Evolutionary conservation across 768 basidiomycete genomes (phyloP).

Genomic region (Melanogaster broomeanus): DNA sequence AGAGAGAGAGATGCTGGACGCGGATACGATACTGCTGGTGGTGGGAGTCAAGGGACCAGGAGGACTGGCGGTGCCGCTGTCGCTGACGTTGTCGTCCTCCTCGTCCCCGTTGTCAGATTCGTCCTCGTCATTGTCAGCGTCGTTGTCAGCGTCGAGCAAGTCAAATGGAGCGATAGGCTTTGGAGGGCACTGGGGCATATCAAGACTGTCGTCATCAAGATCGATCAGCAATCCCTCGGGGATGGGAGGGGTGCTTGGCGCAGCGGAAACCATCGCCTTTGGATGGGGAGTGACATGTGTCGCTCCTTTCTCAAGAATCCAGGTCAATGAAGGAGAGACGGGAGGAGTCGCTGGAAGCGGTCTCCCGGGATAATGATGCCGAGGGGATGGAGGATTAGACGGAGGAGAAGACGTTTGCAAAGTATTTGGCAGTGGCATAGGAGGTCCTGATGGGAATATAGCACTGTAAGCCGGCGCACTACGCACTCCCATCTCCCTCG

Average conservation of each 20-base stretch:
- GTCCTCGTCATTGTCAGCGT: slow-evolving; percentile 13
- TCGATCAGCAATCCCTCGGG: slow-evolving; percentile 58
- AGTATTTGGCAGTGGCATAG: slow-evolving; percentile 23
- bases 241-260: slow-evolving; percentile 38
- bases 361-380: slow-evolving; percentile 34
- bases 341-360: slow-evolving; percentile 35
- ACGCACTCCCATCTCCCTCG: slow-evolving; percentile 32
- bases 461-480: slow-evolving; percentile 35
- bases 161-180: slow-evolving; percentile 19
- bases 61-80: slow-evolving; percentile 34
- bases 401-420: slow-evolving; percentile 26
- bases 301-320: slow-evolving; percentile 33
- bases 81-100: slow-evolving; percentile 27
- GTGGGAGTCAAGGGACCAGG: slow-evolving; percentile 34
- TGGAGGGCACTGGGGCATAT: slow-evolving; percentile 10
- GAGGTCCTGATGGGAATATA: slow-evolving; percentile 36
- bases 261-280: slow-evolving; percentile 17
- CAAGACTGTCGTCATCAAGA: slow-evolving; percentile 45
- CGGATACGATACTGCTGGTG: slow-evolving; percentile 25
- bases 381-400: slow-evolving; percentile 26
- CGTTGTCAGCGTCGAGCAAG: slow-evolving; percentile 19
- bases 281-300: slow-evolving; percentile 10
- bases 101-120: slow-evolving; percentile 10
- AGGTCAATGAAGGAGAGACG: slow-evolving; percentile 33
- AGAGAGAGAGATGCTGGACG: slow-evolving; percentile 30